These are phyloP conservation scores for Aspergillus nanangensis DNA, from an alignment of 495 filamentous ascomycete species.

Conservation along the genomic window DNA sequence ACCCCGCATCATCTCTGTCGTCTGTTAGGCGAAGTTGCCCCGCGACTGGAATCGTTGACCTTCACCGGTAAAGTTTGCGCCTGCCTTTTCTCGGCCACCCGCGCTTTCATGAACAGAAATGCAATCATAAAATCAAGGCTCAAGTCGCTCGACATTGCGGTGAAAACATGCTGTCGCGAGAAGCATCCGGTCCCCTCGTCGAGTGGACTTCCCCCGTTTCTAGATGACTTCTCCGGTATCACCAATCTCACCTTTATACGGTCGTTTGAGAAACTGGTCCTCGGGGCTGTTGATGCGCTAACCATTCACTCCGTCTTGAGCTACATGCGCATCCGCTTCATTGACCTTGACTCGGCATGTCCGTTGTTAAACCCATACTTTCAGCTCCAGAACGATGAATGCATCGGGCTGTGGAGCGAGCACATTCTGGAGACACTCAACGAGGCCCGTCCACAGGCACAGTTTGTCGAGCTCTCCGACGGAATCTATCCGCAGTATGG, in stretches of 20 bases:
- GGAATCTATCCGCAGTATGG: conserved; percentile 39
- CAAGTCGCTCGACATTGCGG: conserved; percentile 60
- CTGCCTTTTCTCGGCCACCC: conserved; percentile 49
- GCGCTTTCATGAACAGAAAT: conserved; percentile 24
- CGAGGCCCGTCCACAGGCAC: conserved; percentile 46
- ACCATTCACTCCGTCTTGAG: conserved; percentile 47
- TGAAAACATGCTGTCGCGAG: conserved; percentile 65
- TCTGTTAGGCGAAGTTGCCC: conserved; percentile 49
- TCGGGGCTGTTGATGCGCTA: conserved; percentile 55
- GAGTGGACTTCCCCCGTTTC: conserved; percentile 7
- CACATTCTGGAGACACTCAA: conserved; percentile 54
- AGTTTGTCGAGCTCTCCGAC: conserved; percentile 55
- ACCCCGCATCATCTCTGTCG: conserved; percentile 48
- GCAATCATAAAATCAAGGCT: conserved; percentile 37
- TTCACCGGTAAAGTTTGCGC: conserved; percentile 66
- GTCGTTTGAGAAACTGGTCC: conserved; percentile 59
- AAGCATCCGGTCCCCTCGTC: conserved; percentile 25
- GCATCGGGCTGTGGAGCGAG: conserved; percentile 66
- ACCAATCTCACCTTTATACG: conserved; percentile 63
- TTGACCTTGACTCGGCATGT: conserved; percentile 58
- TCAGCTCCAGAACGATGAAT: conserved; percentile 49
- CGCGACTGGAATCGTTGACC: conserved; percentile 56
- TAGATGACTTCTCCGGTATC: conserved; percentile 57
- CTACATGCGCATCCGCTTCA: conserved; percentile 63
- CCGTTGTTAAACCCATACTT: conserved; percentile 63